A percentile compares a stretch with the other conserved stretches of the same genome.
Conservation (phyloP, 2,329 filamentous ascomycete species). For the Colletotrichum navitas region DNA sequence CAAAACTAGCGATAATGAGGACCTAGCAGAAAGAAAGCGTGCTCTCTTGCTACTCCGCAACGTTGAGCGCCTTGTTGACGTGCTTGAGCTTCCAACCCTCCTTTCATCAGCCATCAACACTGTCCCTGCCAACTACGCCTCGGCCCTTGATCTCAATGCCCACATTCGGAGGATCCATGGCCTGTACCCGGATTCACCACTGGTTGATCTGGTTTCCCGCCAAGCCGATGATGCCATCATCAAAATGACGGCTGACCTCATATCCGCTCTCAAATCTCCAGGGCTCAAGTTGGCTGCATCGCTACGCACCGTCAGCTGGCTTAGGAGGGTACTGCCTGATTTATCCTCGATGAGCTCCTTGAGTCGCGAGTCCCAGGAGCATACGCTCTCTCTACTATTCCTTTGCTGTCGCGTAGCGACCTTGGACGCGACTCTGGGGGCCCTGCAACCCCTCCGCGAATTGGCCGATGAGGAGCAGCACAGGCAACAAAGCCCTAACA, state of each 20-base stretch:
- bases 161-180: conserved; percentile 89
- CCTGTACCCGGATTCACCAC: conserved; percentile 82
- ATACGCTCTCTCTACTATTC: conserved; percentile 84
- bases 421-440: conserved; percentile 82
- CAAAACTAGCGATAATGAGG: conserved; percentile 75
- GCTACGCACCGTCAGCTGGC: conserved; percentile 91
- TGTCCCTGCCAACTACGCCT: conserved; percentile 81
- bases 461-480: conserved; percentile 87
- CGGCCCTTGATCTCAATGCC: conserved; percentile 90
- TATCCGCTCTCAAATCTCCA: conserved; percentile 80
- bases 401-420: conserved; percentile 87
- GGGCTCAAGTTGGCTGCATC: conserved; percentile 89
- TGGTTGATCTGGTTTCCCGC: conserved; percentile 78
- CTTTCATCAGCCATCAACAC: conserved; percentile 82
- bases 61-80: conserved; percentile 88
- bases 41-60: conserved; percentile 87
- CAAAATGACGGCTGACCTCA: conserved; percentile 86
- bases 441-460: conserved; percentile 85
- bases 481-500: conserved; percentile 58
- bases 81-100: conserved; percentile 89
- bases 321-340: conserved; percentile 88
- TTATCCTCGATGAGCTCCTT: conserved; percentile 55
- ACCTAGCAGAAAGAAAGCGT: conserved; percentile 80
- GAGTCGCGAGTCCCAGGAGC: conserved; percentile 60
- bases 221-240: conserved; percentile 92